Percentiles rank a stretch among this genome's conserved stretches.
Conservation (phyloP, 192 early-diverging fungal species). For the Coemansia javaensis region DNA sequence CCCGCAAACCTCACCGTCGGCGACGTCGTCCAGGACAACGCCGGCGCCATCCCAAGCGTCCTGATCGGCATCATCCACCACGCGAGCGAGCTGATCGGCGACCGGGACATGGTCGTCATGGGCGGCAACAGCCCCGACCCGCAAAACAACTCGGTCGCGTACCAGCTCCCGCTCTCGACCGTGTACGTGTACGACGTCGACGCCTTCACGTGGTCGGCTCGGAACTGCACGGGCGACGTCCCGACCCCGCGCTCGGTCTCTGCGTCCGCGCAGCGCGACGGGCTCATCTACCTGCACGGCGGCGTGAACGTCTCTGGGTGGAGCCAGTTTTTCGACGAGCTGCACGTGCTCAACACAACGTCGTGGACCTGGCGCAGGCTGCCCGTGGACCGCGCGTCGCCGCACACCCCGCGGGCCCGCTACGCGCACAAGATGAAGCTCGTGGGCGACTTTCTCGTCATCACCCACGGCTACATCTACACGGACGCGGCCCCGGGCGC, state of each 20-base stretch:
- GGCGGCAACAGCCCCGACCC: slow-evolving; percentile 7
- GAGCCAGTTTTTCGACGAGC: slow-evolving; percentile 15
- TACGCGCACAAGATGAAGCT: slow-evolving; percentile 49
- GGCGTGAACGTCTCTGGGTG: slow-evolving; percentile 37
- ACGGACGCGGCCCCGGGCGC: background rate
- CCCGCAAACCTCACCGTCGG: slow-evolving; percentile 9
- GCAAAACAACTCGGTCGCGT: no score
- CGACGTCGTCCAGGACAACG: slow-evolving; percentile 16
- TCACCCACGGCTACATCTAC: slow-evolving; percentile 29
- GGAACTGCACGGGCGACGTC: slow-evolving; percentile 24
- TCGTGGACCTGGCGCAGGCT: slow-evolving; percentile 34
- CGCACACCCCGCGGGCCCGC: slow-evolving; percentile 18
- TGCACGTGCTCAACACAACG: slow-evolving; percentile 30
- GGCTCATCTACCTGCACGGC: slow-evolving; percentile 29
- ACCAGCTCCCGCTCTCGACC: background rate
- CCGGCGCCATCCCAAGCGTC: slow-evolving; percentile 11
- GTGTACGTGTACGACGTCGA: slow-evolving; percentile 34
- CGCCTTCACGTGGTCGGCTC: slow-evolving; percentile 18
- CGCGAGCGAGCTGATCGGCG: slow-evolving; percentile 28
- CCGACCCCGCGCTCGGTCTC: slow-evolving; percentile 21
- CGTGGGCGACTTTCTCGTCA: slow-evolving; percentile 27
- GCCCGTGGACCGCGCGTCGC: no score
- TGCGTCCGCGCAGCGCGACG: slow-evolving; percentile 10
- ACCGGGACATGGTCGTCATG: slow-evolving; percentile 37
- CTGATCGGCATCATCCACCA: slow-evolving; percentile 23